phyloP scores from a whole-genome alignment of 768 basidiomycete species.

The Amanita phalloides region DNA sequence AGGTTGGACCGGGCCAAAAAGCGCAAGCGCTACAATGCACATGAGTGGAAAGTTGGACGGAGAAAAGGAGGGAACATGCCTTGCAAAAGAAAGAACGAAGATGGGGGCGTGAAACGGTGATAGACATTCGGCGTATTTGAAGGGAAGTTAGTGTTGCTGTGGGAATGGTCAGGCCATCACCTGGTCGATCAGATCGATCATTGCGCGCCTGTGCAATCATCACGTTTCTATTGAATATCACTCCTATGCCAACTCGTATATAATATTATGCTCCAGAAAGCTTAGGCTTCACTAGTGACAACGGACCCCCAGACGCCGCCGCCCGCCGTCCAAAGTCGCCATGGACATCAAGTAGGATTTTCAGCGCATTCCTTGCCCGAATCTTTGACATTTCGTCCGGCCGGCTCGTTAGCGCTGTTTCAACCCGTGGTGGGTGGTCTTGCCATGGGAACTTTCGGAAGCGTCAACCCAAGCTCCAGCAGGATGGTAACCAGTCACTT shows the following conservation, averaged over 20 bases:
- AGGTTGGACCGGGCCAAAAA: conserved; percentile 29
- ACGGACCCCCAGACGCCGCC: conserved; percentile 25
- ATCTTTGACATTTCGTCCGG: conserved; percentile 81
- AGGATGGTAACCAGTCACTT: conserved; percentile 17
- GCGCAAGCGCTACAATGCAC: conserved; percentile 29
- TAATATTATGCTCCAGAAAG: conserved; percentile 14
- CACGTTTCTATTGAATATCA: conserved; percentile 7
- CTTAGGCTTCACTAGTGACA: conserved; percentile 30
- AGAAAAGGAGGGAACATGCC: conserved; percentile 25
- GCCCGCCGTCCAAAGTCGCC: conserved; percentile 74
- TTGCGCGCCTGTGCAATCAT: not conserved
- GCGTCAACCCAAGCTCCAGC: not conserved
- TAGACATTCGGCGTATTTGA: conserved; percentile 23
- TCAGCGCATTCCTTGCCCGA: conserved; percentile 90
- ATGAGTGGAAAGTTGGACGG: conserved; percentile 15
- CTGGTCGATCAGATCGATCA: not conserved
- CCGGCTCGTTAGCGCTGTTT: conserved; percentile 59
- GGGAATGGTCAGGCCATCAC: not conserved
- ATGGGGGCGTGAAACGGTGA: conserved; percentile 20
- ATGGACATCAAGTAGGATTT: conserved; percentile 82
- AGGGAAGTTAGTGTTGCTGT: conserved; percentile 10
- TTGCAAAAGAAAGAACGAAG: conserved; percentile 27
- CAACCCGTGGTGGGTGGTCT: conserved; percentile 52
- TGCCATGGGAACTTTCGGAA: conserved; percentile 70
- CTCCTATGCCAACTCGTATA: conserved; percentile 5